A percentile compares a stretch with the other conserved stretches of the same genome.
These are phyloP conservation scores for Lactarius vividus DNA, from an alignment of 768 basidiomycete genomes.

Conservation along the genomic window DNA sequence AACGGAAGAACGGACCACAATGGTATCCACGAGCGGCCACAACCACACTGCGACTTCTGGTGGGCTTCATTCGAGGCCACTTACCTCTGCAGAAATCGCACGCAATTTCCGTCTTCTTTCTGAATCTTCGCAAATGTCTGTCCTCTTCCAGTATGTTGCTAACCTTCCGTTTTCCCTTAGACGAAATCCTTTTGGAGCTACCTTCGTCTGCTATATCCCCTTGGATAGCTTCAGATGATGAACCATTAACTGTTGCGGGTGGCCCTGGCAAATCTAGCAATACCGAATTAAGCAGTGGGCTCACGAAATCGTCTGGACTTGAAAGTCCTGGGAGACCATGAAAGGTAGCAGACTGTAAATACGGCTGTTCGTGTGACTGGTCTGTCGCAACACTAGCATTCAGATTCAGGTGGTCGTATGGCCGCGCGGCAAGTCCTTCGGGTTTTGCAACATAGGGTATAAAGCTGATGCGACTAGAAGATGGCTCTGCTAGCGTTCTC, in stretches of 20 bases:
- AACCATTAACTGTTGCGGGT: constrained; percentile 16
- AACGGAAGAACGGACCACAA: constrained; percentile 17
- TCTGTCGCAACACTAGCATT: constrained; percentile 3
- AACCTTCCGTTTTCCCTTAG: constrained; percentile 20
- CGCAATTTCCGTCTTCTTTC: constrained; percentile 57
- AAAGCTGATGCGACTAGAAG: constrained; percentile 18
- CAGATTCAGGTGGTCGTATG: constrained; percentile 4
- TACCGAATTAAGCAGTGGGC: constrained; percentile 18
- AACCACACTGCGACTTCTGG: constrained; percentile 12
- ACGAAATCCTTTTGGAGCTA: constrained; percentile 6
- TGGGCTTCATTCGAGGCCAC: constrained; percentile 28
- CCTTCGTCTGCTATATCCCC: constrained; percentile 13
- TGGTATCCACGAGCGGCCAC: constrained; percentile 16
- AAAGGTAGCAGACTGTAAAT: constrained; percentile 4
- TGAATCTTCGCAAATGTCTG: constrained; percentile 24
- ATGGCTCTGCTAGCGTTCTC: constrained; percentile 18
- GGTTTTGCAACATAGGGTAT: constrained; percentile 18
- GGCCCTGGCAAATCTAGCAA: constrained; percentile 11
- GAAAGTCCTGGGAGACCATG: constrained; percentile 8
- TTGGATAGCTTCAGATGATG: constrained; percentile 21
- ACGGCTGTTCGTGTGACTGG: constrained; percentile 4
- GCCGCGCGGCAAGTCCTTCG: constrained; percentile 6
- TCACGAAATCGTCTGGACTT: constrained; percentile 12
- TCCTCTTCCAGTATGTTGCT: constrained; percentile 3
- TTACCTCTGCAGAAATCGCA: constrained; percentile 79